These are phyloP conservation scores for Tribonema minus DNA, from an alignment of 108 stramenopile species.

Conservation along the genomic window DNA sequence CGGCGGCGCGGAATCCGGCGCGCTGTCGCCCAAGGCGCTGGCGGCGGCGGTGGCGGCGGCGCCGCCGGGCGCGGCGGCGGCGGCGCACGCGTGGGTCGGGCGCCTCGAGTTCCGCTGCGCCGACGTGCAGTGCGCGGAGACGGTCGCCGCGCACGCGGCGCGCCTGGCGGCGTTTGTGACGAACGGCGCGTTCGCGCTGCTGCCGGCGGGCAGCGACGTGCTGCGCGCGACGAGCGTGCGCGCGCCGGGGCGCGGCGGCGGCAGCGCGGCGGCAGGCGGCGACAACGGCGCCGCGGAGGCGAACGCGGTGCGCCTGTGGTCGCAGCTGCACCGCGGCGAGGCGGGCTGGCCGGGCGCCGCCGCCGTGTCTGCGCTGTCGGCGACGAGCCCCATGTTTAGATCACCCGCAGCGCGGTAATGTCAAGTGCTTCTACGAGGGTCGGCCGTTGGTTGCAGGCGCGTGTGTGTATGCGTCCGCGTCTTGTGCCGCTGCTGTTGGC, in stretches of 20 bases:
- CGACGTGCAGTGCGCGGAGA: not conserved
- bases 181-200: slow-evolving; percentile 5
- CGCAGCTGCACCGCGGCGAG: too few species aligned
- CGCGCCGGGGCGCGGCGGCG: not conserved
- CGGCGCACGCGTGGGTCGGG: slow-evolving; percentile 8
- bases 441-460: too few species aligned
- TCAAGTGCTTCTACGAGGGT: too few species aligned
- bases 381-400: too few species aligned
- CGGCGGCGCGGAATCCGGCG: too few species aligned
- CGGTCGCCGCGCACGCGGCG: not conserved
- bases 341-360: too few species aligned
- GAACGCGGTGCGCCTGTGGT: too few species aligned
- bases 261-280: not conserved
- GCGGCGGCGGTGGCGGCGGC: not conserved
- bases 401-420: too few species aligned
- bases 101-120: slow-evolving; percentile 34
- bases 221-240: not conserved
- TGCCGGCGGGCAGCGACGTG: not conserved
- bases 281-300: too few species aligned
- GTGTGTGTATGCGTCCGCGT: too few species aligned
- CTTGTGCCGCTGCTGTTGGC: too few species aligned
- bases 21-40: not conserved
- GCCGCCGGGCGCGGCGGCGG: not conserved
- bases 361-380: too few species aligned
- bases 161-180: slow-evolving; percentile 20